Percentiles rank a stretch among this genome's conserved stretches.
Conservation (phyloP, 768 basidiomycete genomes). For the Tubosaeta brunneosetosa region DNA sequence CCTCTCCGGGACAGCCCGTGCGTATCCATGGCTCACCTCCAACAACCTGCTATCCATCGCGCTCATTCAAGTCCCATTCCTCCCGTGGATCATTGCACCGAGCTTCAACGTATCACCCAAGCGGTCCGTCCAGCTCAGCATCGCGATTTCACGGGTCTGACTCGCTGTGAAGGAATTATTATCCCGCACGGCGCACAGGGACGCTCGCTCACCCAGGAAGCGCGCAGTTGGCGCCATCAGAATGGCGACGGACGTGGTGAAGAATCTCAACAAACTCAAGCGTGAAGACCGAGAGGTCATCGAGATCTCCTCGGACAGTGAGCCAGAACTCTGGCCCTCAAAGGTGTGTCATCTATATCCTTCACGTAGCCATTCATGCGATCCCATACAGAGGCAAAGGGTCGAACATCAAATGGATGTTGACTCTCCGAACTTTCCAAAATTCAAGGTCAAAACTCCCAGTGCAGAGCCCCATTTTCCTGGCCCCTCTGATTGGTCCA, state of each 20-base stretch:
- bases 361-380: not conserved
- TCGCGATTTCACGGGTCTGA: slow-evolving; percentile 4
- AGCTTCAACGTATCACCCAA: slow-evolving; percentile 24
- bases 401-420: not conserved
- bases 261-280: slow-evolving; percentile 14
- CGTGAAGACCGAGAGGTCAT: slow-evolving; percentile 23
- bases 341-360: slow-evolving; percentile 15
- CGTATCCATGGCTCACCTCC: not conserved
- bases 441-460: slow-evolving; percentile 3
- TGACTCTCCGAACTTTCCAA: not conserved
- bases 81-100: slow-evolving; percentile 6
- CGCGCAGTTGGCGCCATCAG: slow-evolving; percentile 17
- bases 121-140: slow-evolving; percentile 7
- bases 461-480: slow-evolving; percentile 4
- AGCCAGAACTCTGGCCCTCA: slow-evolving; percentile 15
- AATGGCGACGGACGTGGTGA: slow-evolving; percentile 12
- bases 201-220: slow-evolving; percentile 16
- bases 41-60: not conserved
- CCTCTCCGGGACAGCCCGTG: slow-evolving; percentile 1
- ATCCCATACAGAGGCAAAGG: slow-evolving; percentile 20
- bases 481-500: not conserved
- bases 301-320: slow-evolving; percentile 30
- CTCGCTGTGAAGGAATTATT: slow-evolving; percentile 19
- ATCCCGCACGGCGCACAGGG: slow-evolving; percentile 10
- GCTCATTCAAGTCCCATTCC: not conserved